phyloP scores from a whole-genome alignment of 495 filamentous ascomycete species.

The Viridothelium virens region DNA sequence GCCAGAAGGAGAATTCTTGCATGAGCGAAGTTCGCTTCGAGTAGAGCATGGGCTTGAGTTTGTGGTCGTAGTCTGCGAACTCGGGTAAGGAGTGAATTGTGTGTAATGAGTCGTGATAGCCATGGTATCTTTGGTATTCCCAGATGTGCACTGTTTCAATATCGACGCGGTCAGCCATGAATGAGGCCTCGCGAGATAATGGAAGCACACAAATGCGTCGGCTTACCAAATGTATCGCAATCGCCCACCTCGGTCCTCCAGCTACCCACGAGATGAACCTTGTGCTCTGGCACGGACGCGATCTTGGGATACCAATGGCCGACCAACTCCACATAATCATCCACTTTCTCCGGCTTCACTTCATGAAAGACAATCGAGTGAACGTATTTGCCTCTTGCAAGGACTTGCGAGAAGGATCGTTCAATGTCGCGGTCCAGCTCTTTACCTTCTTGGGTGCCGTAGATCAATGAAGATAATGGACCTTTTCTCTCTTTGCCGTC shows the following conservation, averaged over 20 bases:
- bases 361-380: slow-evolving; percentile 96
- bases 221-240: slow-evolving; percentile 89
- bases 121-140: slow-evolving; percentile 97
- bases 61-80: slow-evolving; percentile 70
- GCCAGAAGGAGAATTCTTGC: slow-evolving; percentile 99
- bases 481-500: slow-evolving; percentile 46
- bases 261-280: slow-evolving; percentile 92
- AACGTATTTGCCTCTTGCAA: slow-evolving; percentile 95
- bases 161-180: slow-evolving; percentile 12
- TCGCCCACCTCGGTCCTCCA: slow-evolving; percentile 98
- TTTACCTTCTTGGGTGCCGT: slow-evolving; percentile 89
- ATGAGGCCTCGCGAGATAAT: neutral
- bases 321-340: slow-evolving; percentile 89
- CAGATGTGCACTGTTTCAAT: slow-evolving; percentile 77
- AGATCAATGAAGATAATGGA: slow-evolving; percentile 67
- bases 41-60: slow-evolving; percentile 71
- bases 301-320: slow-evolving; percentile 86
- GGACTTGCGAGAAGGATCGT: slow-evolving; percentile 83
- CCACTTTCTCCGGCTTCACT: slow-evolving; percentile 89
- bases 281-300: slow-evolving; percentile 71
- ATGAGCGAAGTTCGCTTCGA: slow-evolving; percentile 84
- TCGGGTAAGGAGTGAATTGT: slow-evolving; percentile 70
- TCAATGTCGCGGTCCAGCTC: slow-evolving; percentile 92
- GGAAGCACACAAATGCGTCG: neutral
- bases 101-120: slow-evolving; percentile 87